Evolutionary conservation across 2,329 filamentous ascomycete species (phyloP).

Genomic region (Byssochlamys sp.): DNA sequence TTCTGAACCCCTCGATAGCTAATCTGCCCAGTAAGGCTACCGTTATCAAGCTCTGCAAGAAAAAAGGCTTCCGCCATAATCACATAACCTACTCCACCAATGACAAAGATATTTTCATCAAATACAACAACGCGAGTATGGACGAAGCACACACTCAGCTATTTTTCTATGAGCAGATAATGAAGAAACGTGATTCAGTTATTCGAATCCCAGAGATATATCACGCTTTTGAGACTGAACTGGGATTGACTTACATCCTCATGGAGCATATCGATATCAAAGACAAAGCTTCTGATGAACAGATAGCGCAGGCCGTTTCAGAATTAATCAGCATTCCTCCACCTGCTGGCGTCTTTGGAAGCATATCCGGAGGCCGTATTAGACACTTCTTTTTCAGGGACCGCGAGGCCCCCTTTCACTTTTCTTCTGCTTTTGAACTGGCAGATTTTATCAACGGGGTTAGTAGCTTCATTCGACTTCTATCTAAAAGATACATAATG

Average conservation of each 20-base stretch:
- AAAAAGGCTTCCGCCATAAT: background rate
- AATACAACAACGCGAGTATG: conserved; percentile 3
- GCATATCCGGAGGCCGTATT: background rate
- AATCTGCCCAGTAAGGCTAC: background rate
- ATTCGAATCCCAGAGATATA: conserved; percentile 7
- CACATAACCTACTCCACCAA: conserved; percentile 1
- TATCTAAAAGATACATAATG: background rate
- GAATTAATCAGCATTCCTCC: background rate
- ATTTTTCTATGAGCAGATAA: conserved; percentile 2
- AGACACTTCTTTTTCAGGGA: background rate
- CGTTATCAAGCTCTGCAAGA: background rate
- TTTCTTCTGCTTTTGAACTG: background rate
- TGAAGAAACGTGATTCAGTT: background rate
- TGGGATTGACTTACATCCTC: conserved; percentile 2
- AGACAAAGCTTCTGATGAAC: background rate
- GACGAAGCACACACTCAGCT: conserved; percentile 3
- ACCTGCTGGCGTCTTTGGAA: background rate
- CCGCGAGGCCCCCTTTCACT: background rate
- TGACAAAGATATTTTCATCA: conserved; percentile 3
- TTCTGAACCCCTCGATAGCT: background rate
- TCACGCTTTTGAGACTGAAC: conserved; percentile 1
- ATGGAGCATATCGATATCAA: conserved; percentile 4
- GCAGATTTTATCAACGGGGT: background rate
- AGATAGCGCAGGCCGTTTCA: background rate
- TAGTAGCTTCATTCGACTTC: background rate